A percentile compares a stretch with the other conserved stretches of the same genome.
Evolutionary conservation across 2,329 filamentous ascomycete genomes (phyloP).

Genomic region (Paecilomyces sp.): DNA sequence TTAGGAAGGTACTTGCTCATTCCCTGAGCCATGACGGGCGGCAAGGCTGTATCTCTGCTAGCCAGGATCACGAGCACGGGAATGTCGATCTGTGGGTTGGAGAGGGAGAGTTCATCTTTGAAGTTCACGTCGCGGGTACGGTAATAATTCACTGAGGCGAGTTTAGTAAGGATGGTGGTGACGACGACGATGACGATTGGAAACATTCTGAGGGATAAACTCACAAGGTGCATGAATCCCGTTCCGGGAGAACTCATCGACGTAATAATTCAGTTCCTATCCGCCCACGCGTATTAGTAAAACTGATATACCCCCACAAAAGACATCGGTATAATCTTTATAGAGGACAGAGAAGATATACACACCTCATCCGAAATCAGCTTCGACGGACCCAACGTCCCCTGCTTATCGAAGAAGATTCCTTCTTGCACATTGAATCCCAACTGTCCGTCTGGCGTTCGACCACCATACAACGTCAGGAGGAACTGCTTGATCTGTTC

Average conservation of each 20-base stretch:
- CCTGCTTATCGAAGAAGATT: conserved; percentile 56
- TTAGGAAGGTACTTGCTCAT: conserved; percentile 65
- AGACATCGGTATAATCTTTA: no score
- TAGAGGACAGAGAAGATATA: neutral
- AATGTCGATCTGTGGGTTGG: conserved; percentile 42
- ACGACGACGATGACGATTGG: neutral
- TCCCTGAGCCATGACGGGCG: conserved; percentile 59
- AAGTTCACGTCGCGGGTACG: conserved; percentile 65
- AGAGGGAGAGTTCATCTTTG: conserved; percentile 57
- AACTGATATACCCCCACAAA: neutral
- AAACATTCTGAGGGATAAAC: conserved; percentile 12
- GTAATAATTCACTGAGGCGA: conserved; percentile 70
- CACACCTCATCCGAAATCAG: conserved; percentile 56
- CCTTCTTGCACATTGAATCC: conserved; percentile 57
- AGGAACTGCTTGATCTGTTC: conserved; percentile 64
- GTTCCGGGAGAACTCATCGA: conserved; percentile 60
- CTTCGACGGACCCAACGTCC: conserved; percentile 48
- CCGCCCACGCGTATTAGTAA: neutral
- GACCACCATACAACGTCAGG: conserved; percentile 62
- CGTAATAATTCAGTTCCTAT: conserved; percentile 69
- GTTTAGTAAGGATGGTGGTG: neutral
- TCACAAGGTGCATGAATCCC: conserved; percentile 67
- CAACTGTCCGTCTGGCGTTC: conserved; percentile 46
- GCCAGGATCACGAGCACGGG: conserved; percentile 72
- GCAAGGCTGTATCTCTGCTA: conserved; percentile 63